Conservation (phyloP, 305 asterid species). For the Solanum chacoense region DNA sequence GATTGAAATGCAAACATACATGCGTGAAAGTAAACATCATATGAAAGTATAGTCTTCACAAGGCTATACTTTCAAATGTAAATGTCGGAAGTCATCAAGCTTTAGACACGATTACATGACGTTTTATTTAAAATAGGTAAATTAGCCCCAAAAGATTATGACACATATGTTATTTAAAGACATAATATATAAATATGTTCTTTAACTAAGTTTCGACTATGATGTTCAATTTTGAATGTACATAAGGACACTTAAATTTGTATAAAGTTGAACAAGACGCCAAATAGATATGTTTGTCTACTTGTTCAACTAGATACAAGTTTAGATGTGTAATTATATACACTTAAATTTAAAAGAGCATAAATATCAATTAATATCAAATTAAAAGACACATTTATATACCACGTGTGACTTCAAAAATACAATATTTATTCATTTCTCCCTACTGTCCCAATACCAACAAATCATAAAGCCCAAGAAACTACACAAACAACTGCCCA, state of each 20-base stretch:
- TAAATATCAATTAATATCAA: too few species aligned
- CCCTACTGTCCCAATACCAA: background rate
- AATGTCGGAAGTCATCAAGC: background rate
- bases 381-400: background rate
- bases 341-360: background rate
- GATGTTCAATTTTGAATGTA: background rate
- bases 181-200: too few species aligned
- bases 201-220: too few species aligned
- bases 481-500: too few species aligned
- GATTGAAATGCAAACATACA: background rate
- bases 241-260: background rate
- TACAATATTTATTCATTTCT: background rate
- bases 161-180: background rate
- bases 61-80: background rate
- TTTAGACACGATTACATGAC: background rate
- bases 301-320: background rate
- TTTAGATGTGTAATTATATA: too few species aligned
- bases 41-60: background rate
- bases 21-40: background rate
- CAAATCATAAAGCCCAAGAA: too few species aligned
- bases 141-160: too few species aligned
- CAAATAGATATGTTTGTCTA: background rate
- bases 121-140: background rate
- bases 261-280: background rate
- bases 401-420: background rate